Evolutionary conservation across 768 basidiomycete genomes (phyloP), one percentile per base, ranked within the genome.

Genomic region (Strobilomyces dryophilus): DNA sequence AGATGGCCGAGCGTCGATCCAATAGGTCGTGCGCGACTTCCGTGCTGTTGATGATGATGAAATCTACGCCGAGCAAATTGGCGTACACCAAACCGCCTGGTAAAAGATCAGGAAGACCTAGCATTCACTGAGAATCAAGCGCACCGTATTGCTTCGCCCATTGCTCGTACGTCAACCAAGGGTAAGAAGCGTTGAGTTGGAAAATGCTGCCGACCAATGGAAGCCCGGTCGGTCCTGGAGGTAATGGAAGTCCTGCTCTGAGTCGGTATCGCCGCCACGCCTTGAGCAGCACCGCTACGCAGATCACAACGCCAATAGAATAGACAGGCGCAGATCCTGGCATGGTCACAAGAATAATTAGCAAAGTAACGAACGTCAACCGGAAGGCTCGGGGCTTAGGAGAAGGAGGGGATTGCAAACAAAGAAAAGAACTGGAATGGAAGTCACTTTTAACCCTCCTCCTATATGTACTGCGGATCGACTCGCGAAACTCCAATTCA

Each of bases 181-280:
- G 68, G 1, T 58, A 43, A 6, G 39, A 17, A 5, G 49, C 3
- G 27, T 69, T 43, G 41, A 73, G 10, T 27, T 63, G 55, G 15
- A 64, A 45, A 8, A 52, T 14, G 39, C 52, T 65, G 2, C 69
- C 71, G 4, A 69, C 31, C 24, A 72, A 47, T 2, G 69, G 71
- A 36, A 83, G 67, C 40, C 77, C 76, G 48, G 67, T 74, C 0
- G 83, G 83, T 14, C 82, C 83, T 17, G 77, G 79, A 32, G 77
- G 77, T 15, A 80, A 71, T 8, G 74, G 64, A 44, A 61, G 50
- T 4, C 64, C 61, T 12, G 40, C 29, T 39, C 60, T 55, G 42
- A 44, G 47, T 26, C 45, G 53, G 24, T 40, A 37, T 27, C 47
- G 37, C 40, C 55, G 45, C 67, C 66, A 69, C 5, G 2, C 29